These are phyloP conservation scores for Capronia coronata DNA, from an alignment of 2,329 filamentous ascomycete species.

Conservation along the genomic window DNA sequence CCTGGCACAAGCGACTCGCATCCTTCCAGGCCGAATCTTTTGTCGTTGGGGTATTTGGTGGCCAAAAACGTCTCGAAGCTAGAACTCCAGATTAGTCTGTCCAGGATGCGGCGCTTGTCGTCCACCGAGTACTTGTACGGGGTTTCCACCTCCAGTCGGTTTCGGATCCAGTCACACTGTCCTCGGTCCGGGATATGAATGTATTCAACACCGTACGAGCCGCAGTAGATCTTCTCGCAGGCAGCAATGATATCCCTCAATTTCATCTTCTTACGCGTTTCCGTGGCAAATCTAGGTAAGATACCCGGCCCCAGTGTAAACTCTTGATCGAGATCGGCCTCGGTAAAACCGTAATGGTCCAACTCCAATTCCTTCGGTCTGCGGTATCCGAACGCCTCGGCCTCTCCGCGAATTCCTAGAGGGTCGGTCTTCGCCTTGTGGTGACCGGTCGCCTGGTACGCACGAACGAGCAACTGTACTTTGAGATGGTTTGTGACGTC, in stretches of 20 bases:
- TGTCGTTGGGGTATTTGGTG: conserved; percentile 98
- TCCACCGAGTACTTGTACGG: conserved; percentile 97
- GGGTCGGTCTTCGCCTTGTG: conserved; percentile 98
- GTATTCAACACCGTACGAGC: conserved; percentile 96
- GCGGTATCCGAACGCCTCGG: conserved; percentile 74
- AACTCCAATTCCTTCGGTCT: conserved; percentile 89
- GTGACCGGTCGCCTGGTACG: conserved; percentile 95
- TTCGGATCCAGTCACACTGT: conserved; percentile 96
- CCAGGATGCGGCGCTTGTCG: conserved; percentile 95
- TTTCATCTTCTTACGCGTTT: conserved; percentile 89
- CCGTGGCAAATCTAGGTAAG: conserved; percentile 83
- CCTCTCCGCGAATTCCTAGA: conserved; percentile 82
- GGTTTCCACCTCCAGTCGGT: conserved; percentile 85
- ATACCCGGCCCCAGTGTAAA: conserved; percentile 92
- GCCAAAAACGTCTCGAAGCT: conserved; percentile 94
- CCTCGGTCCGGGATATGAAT: conserved; percentile 97
- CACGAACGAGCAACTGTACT: conserved; percentile 92
- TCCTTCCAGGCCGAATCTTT: conserved; percentile 96
- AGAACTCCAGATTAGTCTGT: conserved; percentile 96
- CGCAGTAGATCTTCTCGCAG: conserved; percentile 94
- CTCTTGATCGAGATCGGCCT: conserved; percentile 87
- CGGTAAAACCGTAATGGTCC: conserved; percentile 89
- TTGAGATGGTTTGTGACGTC: conserved; percentile 95
- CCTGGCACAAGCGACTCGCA: conserved; percentile 94
- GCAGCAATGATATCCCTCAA: conserved; percentile 86